Evolutionary conservation across 1,284 basidiomycete genomes (phyloP).

Genomic region (Fomitopsis betulina): DNA sequence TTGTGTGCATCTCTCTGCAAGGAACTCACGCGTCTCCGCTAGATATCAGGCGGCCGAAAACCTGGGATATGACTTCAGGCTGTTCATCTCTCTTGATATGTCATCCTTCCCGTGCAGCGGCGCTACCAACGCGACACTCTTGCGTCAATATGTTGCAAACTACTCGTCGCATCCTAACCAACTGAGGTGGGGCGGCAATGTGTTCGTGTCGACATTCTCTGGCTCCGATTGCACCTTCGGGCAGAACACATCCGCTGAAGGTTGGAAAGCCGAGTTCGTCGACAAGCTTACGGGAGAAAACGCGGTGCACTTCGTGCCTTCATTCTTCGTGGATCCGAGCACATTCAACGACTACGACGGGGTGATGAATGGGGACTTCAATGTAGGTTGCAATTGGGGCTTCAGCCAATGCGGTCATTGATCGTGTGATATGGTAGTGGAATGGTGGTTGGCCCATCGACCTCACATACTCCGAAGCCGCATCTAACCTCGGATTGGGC

Average conservation of each 20-base stretch:
- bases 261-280: constrained; percentile 56
- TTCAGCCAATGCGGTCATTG: constrained; percentile 32
- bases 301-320: constrained; percentile 59
- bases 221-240: constrained; percentile 45
- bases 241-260: constrained; percentile 40
- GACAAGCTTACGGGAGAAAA: constrained; percentile 41
- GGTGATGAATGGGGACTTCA: constrained; percentile 48
- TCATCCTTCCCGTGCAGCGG: constrained; percentile 37
- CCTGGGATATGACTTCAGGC: constrained; percentile 35
- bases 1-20: not conserved
- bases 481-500: not conserved
- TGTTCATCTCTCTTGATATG: constrained; percentile 61
- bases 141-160: constrained; percentile 38
- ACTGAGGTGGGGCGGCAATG: constrained; percentile 34
- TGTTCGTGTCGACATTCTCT: constrained; percentile 50
- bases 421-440: constrained; percentile 30
- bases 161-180: constrained; percentile 40
- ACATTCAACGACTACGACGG: constrained; percentile 42
- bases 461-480: not conserved
- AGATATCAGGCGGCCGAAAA: constrained; percentile 6
- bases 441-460: constrained; percentile 14
- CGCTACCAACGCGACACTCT: constrained; percentile 24
- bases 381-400: constrained; percentile 31
- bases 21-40: not conserved
- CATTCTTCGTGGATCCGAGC: constrained; percentile 58